phyloP scores from a whole-genome alignment of 192 early-diverging fungal species.

The Backusella tarrabulga region DNA sequence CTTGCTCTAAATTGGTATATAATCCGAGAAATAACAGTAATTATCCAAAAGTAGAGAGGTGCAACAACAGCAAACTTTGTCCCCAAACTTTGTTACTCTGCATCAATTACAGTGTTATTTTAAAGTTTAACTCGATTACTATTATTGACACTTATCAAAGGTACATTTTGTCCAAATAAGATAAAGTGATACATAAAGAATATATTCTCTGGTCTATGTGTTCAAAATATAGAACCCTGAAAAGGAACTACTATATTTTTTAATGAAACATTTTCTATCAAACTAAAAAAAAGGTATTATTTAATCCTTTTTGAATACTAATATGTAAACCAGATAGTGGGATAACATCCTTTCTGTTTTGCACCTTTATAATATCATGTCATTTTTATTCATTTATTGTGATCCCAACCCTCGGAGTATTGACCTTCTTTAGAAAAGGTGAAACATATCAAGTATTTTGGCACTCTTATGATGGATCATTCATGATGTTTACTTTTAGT shows the following conservation, averaged over 20 bases:
- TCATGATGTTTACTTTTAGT: neutral
- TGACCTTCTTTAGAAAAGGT: neutral
- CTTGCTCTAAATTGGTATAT: neutral
- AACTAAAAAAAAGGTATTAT: neutral
- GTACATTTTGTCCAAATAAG: neutral
- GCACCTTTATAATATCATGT: neutral
- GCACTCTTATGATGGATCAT: neutral
- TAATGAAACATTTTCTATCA: neutral
- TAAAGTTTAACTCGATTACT: neutral
- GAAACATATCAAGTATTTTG: neutral
- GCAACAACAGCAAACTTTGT: neutral
- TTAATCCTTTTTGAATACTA: neutral
- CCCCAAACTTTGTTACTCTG: neutral
- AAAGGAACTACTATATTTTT: neutral
- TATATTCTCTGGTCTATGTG: neutral
- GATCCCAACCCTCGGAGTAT: neutral
- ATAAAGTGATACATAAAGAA: neutral
- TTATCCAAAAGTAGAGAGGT: neutral
- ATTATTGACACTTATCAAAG: neutral
- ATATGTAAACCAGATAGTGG: neutral
- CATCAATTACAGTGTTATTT: neutral
- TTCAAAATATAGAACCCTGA: neutral
- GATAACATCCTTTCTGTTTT: neutral
- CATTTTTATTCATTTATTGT: neutral
- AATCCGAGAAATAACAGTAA: neutral